Evolutionary conservation across 768 basidiomycete genomes (phyloP).

Genomic region (Rubroboletus pulcherrimus): DNA sequence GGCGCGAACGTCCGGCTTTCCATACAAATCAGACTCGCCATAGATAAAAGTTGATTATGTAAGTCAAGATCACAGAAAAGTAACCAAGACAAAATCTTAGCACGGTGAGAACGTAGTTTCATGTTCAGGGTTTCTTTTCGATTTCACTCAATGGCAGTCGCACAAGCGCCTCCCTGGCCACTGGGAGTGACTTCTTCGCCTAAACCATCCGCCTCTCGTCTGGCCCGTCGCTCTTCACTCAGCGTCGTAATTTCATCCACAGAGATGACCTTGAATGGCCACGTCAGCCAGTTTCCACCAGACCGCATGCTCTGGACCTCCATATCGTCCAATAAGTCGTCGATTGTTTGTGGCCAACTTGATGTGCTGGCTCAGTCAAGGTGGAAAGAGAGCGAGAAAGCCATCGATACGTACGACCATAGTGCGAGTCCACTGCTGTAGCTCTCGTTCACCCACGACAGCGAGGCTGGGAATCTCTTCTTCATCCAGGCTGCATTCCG

Average conservation of each 20-base stretch:
- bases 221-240: conserved; percentile 40
- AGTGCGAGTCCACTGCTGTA: conserved; percentile 46
- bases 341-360: conserved; percentile 61
- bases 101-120: too few species aligned
- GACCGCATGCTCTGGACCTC: conserved; percentile 47
- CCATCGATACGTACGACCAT: conserved; percentile 43
- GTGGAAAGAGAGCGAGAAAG: not conserved
- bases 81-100: too few species aligned
- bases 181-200: not conserved
- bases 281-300: conserved; percentile 64
- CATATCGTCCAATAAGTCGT: conserved; percentile 61
- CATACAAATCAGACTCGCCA: too few species aligned
- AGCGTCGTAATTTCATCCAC: conserved; percentile 46
- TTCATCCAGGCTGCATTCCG: conserved; percentile 50
- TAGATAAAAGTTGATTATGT: too few species aligned
- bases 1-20: too few species aligned
- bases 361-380: not conserved
- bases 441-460: conserved; percentile 51
- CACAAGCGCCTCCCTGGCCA: too few species aligned
- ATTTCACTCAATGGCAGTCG: not conserved
- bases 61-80: too few species aligned
- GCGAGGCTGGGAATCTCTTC: conserved; percentile 48
- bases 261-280: conserved; percentile 55
- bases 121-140: not conserved
- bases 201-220: conserved; percentile 5